Evolutionary conservation across 192 early-diverging fungal species (phyloP).

Genomic region (Podila epigama): DNA sequence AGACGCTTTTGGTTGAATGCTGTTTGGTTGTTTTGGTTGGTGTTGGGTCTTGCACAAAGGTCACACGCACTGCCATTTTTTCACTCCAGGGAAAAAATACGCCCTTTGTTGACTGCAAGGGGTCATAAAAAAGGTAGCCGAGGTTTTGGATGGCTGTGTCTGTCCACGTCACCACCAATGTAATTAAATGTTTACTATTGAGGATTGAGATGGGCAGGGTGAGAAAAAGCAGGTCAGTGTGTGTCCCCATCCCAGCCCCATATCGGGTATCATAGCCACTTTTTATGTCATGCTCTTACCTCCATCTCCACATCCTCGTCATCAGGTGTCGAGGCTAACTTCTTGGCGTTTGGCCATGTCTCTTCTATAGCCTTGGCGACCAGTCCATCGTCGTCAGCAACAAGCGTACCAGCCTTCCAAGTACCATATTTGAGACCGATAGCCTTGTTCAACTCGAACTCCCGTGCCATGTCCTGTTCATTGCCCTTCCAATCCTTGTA

Average conservation of each 20-base stretch:
- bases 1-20: too few species aligned
- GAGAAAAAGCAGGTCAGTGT: background rate
- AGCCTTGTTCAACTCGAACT: constrained; percentile 83
- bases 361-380: constrained; percentile 60
- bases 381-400: constrained; percentile 84
- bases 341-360: constrained; percentile 37
- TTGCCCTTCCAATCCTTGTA: constrained; percentile 88
- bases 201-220: too few species aligned
- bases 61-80: too few species aligned
- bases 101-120: too few species aligned
- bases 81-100: too few species aligned
- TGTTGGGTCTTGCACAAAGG: too few species aligned
- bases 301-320: constrained; percentile 48
- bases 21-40: too few species aligned
- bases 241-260: background rate
- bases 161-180: too few species aligned
- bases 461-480: constrained; percentile 68
- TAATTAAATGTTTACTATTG: too few species aligned
- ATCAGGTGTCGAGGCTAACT: constrained; percentile 33
- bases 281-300: too few species aligned
- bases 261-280: background rate
- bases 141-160: too few species aligned
- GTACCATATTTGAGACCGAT: constrained; percentile 76
- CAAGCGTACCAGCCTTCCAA: constrained; percentile 83
- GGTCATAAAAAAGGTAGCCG: too few species aligned